phyloP scores from a whole-genome alignment of 768 basidiomycete species.

The Auriscalpium vulgare region DNA sequence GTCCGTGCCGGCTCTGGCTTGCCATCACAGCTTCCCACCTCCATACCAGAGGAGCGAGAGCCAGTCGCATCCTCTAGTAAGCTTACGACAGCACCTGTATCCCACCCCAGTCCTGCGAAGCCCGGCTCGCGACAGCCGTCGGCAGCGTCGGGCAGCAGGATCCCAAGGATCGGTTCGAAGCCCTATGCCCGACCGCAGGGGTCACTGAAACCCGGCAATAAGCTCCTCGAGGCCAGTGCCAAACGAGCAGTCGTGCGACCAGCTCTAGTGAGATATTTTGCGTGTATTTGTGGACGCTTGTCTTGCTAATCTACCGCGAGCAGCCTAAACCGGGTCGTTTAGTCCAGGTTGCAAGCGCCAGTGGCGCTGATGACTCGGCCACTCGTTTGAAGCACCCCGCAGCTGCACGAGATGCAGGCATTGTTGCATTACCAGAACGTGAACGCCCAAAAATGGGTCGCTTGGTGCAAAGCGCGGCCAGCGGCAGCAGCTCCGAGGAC shows the following conservation, averaged over 20 bases:
- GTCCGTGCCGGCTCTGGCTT: not conserved
- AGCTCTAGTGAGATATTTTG: not conserved
- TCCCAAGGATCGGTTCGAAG: constrained; percentile 27
- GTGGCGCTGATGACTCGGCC: not conserved
- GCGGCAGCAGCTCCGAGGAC: constrained; percentile 11
- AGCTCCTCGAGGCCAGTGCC: not conserved
- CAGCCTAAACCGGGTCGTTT: constrained; percentile 12
- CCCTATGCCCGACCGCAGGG: constrained; percentile 22
- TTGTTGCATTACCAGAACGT: too few relatives aligned
- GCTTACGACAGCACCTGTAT: not conserved
- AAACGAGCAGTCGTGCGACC: not conserved
- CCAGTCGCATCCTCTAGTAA: not conserved
- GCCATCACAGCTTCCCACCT: constrained; percentile 3
- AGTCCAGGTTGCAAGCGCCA: constrained; percentile 2
- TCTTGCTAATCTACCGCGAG: too few relatives aligned
- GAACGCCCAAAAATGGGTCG: constrained; percentile 9
- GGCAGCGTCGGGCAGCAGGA: constrained; percentile 22
- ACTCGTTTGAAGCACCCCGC: too few relatives aligned
- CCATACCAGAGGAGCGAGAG: constrained; percentile 10
- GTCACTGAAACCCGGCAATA: constrained; percentile 4
- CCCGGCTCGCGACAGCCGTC: constrained; percentile 23
- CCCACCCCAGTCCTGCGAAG: constrained; percentile 5
- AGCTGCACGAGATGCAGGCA: too few relatives aligned
- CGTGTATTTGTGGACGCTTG: too few relatives aligned
- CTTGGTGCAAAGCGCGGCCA: constrained; percentile 4